Evolutionary conservation across 441 rosid genomes (phyloP).

Genomic region (Manihot esculenta): DNA sequence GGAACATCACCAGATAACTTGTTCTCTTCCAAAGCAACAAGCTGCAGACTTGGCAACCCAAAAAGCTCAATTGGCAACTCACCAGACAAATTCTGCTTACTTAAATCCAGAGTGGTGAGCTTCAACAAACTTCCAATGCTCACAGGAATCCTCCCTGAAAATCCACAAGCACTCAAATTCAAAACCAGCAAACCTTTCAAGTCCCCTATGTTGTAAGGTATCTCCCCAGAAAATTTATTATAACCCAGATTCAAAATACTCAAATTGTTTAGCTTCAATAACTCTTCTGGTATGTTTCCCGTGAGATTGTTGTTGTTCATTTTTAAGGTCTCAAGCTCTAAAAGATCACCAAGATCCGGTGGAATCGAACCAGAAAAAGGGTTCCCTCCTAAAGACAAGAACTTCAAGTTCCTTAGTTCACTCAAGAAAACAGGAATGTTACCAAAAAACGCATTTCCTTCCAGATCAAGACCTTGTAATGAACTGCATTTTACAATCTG

Average conservation of each 20-base stretch:
- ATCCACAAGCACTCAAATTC: constrained; percentile 13
- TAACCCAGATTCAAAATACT: constrained; percentile 3
- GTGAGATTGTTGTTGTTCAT: background rate
- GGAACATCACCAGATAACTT: constrained; percentile 4
- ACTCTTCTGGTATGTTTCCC: background rate
- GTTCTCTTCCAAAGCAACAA: constrained; percentile 12
- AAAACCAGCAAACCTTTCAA: constrained; percentile 2
- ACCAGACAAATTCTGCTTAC: constrained; percentile 5
- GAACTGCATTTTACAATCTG: constrained; percentile 5
- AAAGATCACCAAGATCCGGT: background rate
- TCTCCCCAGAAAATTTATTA: constrained; percentile 6
- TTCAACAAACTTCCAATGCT: constrained; percentile 5
- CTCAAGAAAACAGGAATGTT: constrained; percentile 2
- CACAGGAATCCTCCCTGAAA: constrained; percentile 4
- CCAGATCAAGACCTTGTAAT: background rate
- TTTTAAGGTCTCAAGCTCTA: background rate
- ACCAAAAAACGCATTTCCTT: background rate
- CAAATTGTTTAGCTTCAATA: constrained; percentile 1
- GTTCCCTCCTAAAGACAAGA: constrained; percentile 1
- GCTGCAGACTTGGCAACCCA: constrained; percentile 3
- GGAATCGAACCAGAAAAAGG: constrained; percentile 2
- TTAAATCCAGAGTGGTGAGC: background rate
- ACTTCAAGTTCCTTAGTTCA: background rate
- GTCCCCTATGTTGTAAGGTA: constrained; percentile 1
- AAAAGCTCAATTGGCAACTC: constrained; percentile 3